Percentiles rank a stretch among this genome's conserved stretches.
Evolutionary conservation across 2,329 filamentous ascomycete species (phyloP).

Genomic region (Phaeosphaeriaceae sp.): DNA sequence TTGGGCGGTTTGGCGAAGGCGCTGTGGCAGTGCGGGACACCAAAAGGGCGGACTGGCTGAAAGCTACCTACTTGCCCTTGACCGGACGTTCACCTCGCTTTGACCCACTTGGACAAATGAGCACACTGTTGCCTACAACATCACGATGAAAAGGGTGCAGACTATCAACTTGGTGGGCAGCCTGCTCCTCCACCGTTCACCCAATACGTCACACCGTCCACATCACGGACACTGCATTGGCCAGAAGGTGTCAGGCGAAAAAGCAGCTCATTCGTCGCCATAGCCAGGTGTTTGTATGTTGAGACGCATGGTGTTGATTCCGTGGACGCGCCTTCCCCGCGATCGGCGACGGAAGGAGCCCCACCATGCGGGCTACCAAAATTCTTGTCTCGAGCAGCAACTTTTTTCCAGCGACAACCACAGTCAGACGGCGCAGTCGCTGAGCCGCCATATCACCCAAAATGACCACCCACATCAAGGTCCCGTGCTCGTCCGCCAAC

Average conservation of each 20-base stretch:
- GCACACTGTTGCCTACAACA: too few relatives aligned
- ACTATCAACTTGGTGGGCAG: too few relatives aligned
- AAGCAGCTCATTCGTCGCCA: too few relatives aligned
- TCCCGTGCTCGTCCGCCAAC: slow-evolving; percentile 95
- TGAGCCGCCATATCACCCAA: slow-evolving; percentile 15
- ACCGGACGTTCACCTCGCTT: background rate
- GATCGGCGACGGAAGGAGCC: background rate
- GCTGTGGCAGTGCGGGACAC: background rate
- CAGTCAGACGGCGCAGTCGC: slow-evolving; percentile 8
- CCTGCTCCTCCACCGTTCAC: too few relatives aligned
- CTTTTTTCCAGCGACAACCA: slow-evolving; percentile 12
- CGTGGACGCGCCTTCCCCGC: background rate
- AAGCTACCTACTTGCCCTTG: background rate
- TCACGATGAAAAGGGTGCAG: too few relatives aligned
- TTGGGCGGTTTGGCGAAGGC: background rate
- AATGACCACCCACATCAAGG: slow-evolving; percentile 68
- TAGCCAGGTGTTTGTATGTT: too few relatives aligned
- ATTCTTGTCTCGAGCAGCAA: slow-evolving; percentile 5
- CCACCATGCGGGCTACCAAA: slow-evolving; percentile 1
- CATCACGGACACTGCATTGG: too few relatives aligned
- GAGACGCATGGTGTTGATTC: background rate
- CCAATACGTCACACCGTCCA: too few relatives aligned
- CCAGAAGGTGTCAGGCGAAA: too few relatives aligned
- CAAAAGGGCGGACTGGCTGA: background rate
- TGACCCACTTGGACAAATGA: background rate